Evolutionary conservation across 2,329 filamentous ascomycete species (phyloP).

Genomic region (Mollisia scopiformis): DNA sequence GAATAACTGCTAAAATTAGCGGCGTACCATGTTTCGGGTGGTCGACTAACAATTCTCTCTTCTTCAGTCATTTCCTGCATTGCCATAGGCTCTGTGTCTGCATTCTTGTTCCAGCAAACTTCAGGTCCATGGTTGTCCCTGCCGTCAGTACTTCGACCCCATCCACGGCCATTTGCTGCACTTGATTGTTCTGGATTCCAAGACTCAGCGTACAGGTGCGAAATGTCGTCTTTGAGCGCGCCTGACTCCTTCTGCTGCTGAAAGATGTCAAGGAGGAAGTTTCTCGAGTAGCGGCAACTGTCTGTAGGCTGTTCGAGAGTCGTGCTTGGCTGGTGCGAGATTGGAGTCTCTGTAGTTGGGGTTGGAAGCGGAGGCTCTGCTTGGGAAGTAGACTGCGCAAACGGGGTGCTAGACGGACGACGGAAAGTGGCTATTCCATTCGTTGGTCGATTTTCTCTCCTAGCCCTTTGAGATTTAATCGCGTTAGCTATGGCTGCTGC

Average conservation of each 20-base stretch:
- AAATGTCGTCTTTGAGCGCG: conserved; percentile 60
- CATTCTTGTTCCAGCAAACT: conserved; percentile 84
- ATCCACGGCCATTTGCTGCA: conserved; percentile 60
- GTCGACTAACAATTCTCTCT: conserved; percentile 59
- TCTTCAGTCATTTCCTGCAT: conserved; percentile 69
- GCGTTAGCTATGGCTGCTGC: background rate
- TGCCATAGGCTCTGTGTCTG: conserved; percentile 70
- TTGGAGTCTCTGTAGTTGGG: conserved; percentile 26
- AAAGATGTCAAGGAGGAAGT: conserved; percentile 75
- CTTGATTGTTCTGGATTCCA: conserved; percentile 81
- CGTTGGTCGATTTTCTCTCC: conserved; percentile 58
- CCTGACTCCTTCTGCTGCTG: conserved; percentile 54
- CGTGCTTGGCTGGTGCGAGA: conserved; percentile 23
- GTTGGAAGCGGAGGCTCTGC: conserved; percentile 25
- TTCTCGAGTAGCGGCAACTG: conserved; percentile 39
- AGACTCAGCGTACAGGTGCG: conserved; percentile 70
- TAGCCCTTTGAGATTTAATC: conserved; percentile 48
- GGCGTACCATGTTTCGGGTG: conserved; percentile 8
- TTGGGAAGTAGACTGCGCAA: conserved; percentile 40
- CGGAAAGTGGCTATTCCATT: conserved; percentile 69
- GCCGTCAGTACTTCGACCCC: conserved; percentile 78
- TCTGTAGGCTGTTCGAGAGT: conserved; percentile 43
- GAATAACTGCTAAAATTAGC: conserved; percentile 65
- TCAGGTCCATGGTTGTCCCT: conserved; percentile 84
- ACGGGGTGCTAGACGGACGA: conserved; percentile 62